Evolutionary conservation across 768 basidiomycete species (phyloP), one percentile per base, ranked within the genome.

Genomic region (Ramaria rubella): DNA sequence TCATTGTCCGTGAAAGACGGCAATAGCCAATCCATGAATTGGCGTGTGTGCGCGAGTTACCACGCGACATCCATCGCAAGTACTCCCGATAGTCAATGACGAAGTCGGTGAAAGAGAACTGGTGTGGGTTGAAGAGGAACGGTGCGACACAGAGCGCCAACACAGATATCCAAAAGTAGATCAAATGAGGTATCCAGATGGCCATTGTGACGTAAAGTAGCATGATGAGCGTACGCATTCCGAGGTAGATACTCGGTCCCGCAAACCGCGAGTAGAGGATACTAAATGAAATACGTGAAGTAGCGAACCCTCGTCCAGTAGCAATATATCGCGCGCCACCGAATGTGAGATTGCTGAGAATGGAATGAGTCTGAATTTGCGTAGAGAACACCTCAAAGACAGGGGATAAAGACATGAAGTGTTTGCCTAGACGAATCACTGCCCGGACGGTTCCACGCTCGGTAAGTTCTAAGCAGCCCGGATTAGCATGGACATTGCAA

Each of bases 11-110:
- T n/a, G 93, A 93, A 45, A 99, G 77, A 52, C 96, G 90, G 69
- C 96, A 99, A 71, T 98, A 99, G 0, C 96, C 95, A 62, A 98
- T 95, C 96, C 96, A 99, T 4, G 95, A 96, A 70, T 97, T 99
- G 64, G 82, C 89, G 71, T 99, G 96, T 21, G 93, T 92, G 30
- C 94, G 81, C 36, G 96, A 97, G 75, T 99, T 99, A 53, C 96
- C 96, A 51, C 96, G 83, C 31, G 86, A 94, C 94, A 99, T 98
- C 96, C 96, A 99, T 60, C 96, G 82, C 61, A 99, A 74, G 75
- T 94, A 98, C 74, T 98, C 95, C 63, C 88, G 78, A 65, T 93
- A 93, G 72, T 99, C 96, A 67, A 98, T 90, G 70, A 98, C 81
- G 72, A 94, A 99, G 71, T 99, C 96, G 36, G 93, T 83, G 70